These are phyloP conservation scores for Paraphaeosphaeria sporulosa DNA, from an alignment of 2,329 filamentous ascomycete species.

Conservation along the genomic window DNA sequence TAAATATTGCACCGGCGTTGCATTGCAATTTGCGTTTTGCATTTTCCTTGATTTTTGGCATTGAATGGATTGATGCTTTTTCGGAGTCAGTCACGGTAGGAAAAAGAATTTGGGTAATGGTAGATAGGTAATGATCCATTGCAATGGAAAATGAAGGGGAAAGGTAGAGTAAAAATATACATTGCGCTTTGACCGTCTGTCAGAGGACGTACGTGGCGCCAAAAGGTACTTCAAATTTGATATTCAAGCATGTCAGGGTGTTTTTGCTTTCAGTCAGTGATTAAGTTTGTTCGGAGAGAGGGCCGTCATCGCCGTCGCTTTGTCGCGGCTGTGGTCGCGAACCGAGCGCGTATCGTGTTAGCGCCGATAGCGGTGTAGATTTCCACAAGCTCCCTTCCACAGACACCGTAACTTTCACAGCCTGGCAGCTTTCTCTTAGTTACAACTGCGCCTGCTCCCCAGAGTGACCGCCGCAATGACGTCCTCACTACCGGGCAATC, in stretches of 20 bases:
- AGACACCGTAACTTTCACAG: neutral
- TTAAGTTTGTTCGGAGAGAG: neutral
- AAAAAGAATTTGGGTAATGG: neutral
- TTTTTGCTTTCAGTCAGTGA: neutral
- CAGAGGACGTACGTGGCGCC: neutral
- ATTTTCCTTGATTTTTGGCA: neutral
- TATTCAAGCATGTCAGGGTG: neutral
- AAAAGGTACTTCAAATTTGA: too few relatives aligned
- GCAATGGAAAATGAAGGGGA: neutral
- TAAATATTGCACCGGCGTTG: slow-evolving; percentile 11
- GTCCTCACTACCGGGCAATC: slow-evolving; percentile 68
- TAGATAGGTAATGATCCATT: slow-evolving; percentile 3
- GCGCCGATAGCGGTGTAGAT: slow-evolving; percentile 12
- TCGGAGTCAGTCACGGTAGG: neutral
- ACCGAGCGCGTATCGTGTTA: slow-evolving; percentile 4
- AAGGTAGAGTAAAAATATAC: neutral
- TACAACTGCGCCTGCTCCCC: neutral
- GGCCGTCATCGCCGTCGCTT: neutral
- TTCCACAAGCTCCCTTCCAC: neutral
- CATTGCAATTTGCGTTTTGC: slow-evolving; percentile 8
- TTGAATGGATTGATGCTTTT: neutral
- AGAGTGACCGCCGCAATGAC: slow-evolving; percentile 57
- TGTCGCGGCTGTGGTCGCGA: neutral
- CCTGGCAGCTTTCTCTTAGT: neutral
- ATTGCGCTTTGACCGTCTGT: neutral